Base-by-base conservation (phyloP, 108 stramenopile genomes). In the Discostella stelligeroides region DNA sequence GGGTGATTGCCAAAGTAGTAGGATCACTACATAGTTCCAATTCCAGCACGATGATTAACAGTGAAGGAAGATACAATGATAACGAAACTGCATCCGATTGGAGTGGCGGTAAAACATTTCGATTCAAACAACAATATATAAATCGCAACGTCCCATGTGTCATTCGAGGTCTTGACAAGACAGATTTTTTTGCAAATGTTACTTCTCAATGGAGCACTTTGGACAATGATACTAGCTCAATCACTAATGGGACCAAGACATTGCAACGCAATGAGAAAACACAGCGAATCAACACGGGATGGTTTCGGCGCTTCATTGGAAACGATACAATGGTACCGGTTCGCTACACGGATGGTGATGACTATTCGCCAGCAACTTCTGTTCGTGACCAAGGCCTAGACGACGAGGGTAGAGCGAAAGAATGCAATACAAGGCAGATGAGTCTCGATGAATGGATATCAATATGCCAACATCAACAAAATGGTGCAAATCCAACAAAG, bases 341-440 rank as follows among this genome's bases (percentile, higher is more conserved):
- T 53, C 75, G 85, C 48, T 45, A 45, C 13, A 51, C 48, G 7
- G 3, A n/a, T 12, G 27, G 25, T 15, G 8, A 11, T 34, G 14
- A 38, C 5, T n/a, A n/a, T 3, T 29, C 1, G 23, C 21, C 18
- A 14, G 21, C 0, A 20, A 24, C 39, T 28, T 2, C 64, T 25
- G 53, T n/a, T 25, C 58, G 28, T 40, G 45, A 18, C 24, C 50
- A 55, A 34, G 70, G 34, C 11, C 43, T 89, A 18, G 87, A 92
- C 69, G 76, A 80, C 27, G 79, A 86, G 28, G 91, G 91, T 7
- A 82, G 91, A 48, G 87, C 88, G 4, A 18, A 41, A n/a, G 91
- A 89, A 72, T 89, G 91, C 56, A 63, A 79, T 70, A 89, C 86
- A 7, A 39, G 56, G 5, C 46, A 85, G 13, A 72, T 84, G 41